Evolutionary conservation across 305 asterid species (phyloP).

Genomic region (Rubia peregrina): DNA sequence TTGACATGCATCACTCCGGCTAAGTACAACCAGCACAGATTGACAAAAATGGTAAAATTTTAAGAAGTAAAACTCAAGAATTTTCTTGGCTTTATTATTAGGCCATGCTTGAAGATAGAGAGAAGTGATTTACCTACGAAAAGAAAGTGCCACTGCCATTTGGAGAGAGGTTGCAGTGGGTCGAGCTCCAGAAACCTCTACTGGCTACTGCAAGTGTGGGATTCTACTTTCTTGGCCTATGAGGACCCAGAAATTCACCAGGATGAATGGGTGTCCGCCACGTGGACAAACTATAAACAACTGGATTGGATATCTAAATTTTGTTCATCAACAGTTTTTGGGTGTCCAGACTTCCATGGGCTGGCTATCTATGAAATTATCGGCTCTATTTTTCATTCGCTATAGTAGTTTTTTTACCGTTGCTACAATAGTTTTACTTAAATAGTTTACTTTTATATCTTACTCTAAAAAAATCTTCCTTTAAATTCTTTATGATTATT

Average conservation of each 20-base stretch:
- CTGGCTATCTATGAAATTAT: too few relatives aligned
- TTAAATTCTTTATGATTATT: too few relatives aligned
- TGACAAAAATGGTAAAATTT: background rate
- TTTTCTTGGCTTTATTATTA: background rate
- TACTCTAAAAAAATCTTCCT: too few relatives aligned
- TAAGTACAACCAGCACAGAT: background rate
- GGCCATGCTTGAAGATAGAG: background rate
- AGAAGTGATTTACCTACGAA: slow-evolving; percentile 36
- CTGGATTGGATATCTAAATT: slow-evolving; percentile 37
- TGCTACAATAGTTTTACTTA: too few relatives aligned
- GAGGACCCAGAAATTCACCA: slow-evolving; percentile 42
- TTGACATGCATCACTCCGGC: background rate
- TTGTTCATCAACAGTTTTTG: background rate
- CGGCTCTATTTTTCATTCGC: too few relatives aligned
- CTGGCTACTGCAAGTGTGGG: background rate
- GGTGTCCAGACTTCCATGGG: background rate
- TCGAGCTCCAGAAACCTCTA: background rate
- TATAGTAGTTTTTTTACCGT: too few relatives aligned
- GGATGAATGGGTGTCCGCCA: slow-evolving; percentile 47
- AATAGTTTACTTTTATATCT: too few relatives aligned
- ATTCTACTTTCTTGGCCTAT: slow-evolving; percentile 20
- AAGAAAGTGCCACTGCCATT: slow-evolving; percentile 64
- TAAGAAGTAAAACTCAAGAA: background rate
- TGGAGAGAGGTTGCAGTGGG: slow-evolving; percentile 12
- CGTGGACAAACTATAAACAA: slow-evolving; percentile 31